Evolutionary conservation across 257 asterid species (phyloP), one percentile per base, ranked within the genome.

Genomic region (Asclepias syriaca): DNA sequence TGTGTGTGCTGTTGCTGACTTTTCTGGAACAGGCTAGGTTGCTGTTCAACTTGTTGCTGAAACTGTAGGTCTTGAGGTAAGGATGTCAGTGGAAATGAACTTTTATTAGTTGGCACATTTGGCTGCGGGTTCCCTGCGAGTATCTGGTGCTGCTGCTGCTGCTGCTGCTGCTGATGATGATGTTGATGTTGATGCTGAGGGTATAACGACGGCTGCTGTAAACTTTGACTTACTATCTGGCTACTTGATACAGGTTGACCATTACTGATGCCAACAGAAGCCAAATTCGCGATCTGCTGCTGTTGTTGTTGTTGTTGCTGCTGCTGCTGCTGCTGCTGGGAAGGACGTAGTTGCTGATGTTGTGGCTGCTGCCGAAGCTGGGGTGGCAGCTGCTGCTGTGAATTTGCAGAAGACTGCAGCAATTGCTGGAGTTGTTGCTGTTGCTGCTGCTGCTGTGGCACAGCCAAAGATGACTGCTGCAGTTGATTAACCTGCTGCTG

Each of bases 151-250:
- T 85, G 96, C 82, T 84, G 97, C 77, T 77, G 82, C 81, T 86
- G 96, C 82, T 84, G 97, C 69, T 85, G 96, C 82, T 84, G 97
- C 77, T 77, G 82, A 81, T 86, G 96, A 81, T 84, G 27, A 24
- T 24, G 27, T 24, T 24, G 27, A 24, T 24, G 27, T 24, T 24
- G 97, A 78, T 77, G 82, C 81, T 86, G 96, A 68, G 92, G 74
- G 72, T 81, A 84, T 21, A 78, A 39, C 13, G 78, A 59, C 0
- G 82, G 73, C 72, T 85, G 96, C 82, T 80, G 97, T 72, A 77
- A 71, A 75, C 79, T 83, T 51, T 88, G 89, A 76, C 78, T 85
- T 9, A 75, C 75, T 7, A 51, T 74, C 72, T 77, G 92, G 75
- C 81, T 85, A 50, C 83, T 64, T 29, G 78, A 55, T 39, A 82